A percentile compares a stretch with the other conserved stretches of the same genome.
phyloP scores from a whole-genome alignment of 2,329 filamentous ascomycete species.

The Exophiala spinifera region DNA sequence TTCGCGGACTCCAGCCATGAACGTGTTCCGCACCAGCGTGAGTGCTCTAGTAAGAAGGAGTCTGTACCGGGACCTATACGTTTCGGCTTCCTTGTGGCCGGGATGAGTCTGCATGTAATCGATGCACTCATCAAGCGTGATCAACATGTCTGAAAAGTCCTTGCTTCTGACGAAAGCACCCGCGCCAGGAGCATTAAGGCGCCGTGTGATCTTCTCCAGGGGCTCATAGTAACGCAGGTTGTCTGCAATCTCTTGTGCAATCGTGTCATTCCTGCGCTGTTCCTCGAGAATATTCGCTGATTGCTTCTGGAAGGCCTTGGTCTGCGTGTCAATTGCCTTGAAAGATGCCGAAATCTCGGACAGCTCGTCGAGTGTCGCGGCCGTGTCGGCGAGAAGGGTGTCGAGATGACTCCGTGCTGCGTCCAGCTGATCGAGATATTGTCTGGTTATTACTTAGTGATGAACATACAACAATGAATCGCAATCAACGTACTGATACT shows the following conservation, averaged over 20 bases:
- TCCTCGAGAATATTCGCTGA: conserved; percentile 84
- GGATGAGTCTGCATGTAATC: conserved; percentile 87
- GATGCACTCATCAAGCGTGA: conserved; percentile 83
- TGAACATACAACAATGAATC: conserved; percentile 4
- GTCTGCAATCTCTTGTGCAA: conserved; percentile 80
- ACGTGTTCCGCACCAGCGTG: conserved; percentile 65
- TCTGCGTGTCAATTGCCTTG: conserved; percentile 81
- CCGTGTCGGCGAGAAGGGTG: conserved; percentile 71
- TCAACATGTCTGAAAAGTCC: conserved; percentile 83
- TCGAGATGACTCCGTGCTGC: conserved; percentile 80
- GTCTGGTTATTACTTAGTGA: conserved; percentile 42
- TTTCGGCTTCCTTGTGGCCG: conserved; percentile 79
- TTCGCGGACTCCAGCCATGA: conserved; percentile 61
- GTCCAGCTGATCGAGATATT: conserved; percentile 77
- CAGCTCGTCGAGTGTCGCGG: conserved; percentile 70
- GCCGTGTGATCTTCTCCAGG: conserved; percentile 82
- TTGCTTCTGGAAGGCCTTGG: conserved; percentile 85
- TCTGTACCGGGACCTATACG: conserved; percentile 83
- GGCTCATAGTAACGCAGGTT: conserved; percentile 95
- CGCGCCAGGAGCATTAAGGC: conserved; percentile 88
- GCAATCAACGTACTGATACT: conserved; percentile 66
- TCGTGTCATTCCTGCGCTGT: conserved; percentile 71
- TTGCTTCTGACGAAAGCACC: conserved; percentile 78
- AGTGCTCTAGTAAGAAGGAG: conserved; percentile 70
- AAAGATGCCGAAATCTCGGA: conserved; percentile 82